Conservation (phyloP, 2,329 filamentous ascomycete genomes). For the Phyllosticta citriasiana region DNA sequence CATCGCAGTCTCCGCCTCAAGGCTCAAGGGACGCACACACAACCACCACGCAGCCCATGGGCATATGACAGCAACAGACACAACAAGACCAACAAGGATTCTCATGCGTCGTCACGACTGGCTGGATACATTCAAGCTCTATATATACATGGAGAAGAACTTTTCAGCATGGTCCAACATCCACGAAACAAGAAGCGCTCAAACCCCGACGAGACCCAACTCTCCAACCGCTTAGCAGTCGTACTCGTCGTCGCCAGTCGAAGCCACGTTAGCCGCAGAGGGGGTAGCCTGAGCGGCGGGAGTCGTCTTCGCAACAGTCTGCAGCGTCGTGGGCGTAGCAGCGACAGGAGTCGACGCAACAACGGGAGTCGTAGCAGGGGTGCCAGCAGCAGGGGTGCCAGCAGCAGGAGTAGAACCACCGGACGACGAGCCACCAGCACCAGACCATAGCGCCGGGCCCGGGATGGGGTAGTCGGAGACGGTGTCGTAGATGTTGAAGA, state of each 20-base stretch:
- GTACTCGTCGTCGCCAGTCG: background rate
- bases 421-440: background rate
- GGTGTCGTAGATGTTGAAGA: constrained; percentile 10
- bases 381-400: background rate
- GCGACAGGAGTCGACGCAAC: background rate
- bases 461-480: constrained; percentile 6
- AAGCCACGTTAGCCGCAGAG: background rate
- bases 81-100: background rate
- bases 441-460: constrained; percentile 7
- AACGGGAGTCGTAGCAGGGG: background rate
- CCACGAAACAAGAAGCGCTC: too few species aligned
- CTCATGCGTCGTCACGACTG: background rate
- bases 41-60: too few species aligned
- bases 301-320: background rate
- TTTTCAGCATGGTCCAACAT: background rate
- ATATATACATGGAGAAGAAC: background rate
- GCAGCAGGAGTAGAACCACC: background rate
- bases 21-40: too few species aligned
- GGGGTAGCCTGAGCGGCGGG: background rate
- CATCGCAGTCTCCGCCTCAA: too few species aligned
- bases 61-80: background rate
- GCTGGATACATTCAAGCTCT: background rate
- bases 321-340: background rate
- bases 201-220: too few species aligned
- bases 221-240: background rate